Evolutionary conservation across 768 basidiomycete genomes (phyloP), one percentile per base, ranked within the genome.

Genomic region (Pulveroboletus frians): DNA sequence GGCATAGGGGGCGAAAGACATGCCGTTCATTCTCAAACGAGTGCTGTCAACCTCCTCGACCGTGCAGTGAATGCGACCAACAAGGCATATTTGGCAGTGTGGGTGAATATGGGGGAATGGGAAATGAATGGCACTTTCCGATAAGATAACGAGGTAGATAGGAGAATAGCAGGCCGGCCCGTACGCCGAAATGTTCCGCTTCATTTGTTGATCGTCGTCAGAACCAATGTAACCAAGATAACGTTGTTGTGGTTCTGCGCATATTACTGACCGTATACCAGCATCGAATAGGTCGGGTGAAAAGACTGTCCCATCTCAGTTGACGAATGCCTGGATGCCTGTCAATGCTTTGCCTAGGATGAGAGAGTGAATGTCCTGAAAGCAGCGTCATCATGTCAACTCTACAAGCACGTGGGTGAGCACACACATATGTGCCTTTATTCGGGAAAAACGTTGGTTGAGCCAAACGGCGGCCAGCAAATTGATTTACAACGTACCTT

Each of bases 281-380:
- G 32, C 18, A 15, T 27, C 17, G 27, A 36, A 49, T 18, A 23
- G 17, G 40, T 35, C 18, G 26, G 29, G 35, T 3, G 5, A 30
- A 50, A 30, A 23, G 47, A 15, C 20, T 29, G 35, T 35, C 32
- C 18, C n/a, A 23, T 47, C 51, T 56, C 67, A 81, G 61, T 79
- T 84, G 26, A 79, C 77, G 63, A 97, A 98, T 1, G 95, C 95
- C 36, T 81, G 81, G 37, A 92, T 79, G 13, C 83, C 92, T 1
- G 95, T 97, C 62, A 97, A 84, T 2, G 92, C 89, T 62, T 89
- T 94, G 45, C 95, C 95, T 34, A 99, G 73, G 45, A 97, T 91
- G 51, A 95, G 85, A n/a, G 89, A 76, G 59, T 91, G 89, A 38
- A 92, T 88, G 56, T 93, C 89, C 84, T 92, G n/a, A 56, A 53